phyloP scores from a whole-genome alignment of 108 stramenopile genomes.

The Halocafeteria seosinensis region DNA sequence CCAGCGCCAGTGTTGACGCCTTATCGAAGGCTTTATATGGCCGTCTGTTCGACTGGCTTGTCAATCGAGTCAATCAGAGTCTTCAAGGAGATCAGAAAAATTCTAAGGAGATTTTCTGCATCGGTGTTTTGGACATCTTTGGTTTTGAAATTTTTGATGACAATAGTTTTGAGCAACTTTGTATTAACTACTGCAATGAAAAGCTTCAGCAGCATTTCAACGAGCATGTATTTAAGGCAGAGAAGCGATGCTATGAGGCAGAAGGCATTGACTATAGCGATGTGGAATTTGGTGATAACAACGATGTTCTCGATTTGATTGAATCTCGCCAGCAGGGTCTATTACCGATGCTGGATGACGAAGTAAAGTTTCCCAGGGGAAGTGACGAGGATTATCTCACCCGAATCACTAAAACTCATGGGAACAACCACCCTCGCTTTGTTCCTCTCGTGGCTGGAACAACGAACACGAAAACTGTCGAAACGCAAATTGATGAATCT shows the following conservation, averaged over 20 bases:
- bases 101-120: slow-evolving; percentile 3
- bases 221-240: slow-evolving; percentile 39
- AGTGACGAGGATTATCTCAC: slow-evolving; percentile 10
- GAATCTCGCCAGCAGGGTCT: slow-evolving; percentile 48
- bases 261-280: slow-evolving; percentile 44
- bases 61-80: slow-evolving; percentile 60
- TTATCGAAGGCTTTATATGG: slow-evolving; percentile 83
- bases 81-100: slow-evolving; percentile 16
- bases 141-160: slow-evolving; percentile 32
- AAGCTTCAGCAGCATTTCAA: slow-evolving; percentile 53
- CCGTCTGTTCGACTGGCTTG: slow-evolving; percentile 68
- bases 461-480: neutral
- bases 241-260: slow-evolving; percentile 40
- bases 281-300: slow-evolving; percentile 61
- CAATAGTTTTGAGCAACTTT: slow-evolving; percentile 43
- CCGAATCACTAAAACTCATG: neutral
- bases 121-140: slow-evolving; percentile 33
- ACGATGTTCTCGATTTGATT: slow-evolving; percentile 57
- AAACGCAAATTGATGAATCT: neutral
- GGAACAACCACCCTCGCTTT: slow-evolving; percentile 6
- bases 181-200: slow-evolving; percentile 42
- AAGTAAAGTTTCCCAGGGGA: slow-evolving; percentile 24
- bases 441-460: neutral
- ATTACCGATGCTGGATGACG: slow-evolving; percentile 69
- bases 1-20: slow-evolving; percentile 70